Evolutionary conservation across 2,329 filamentous ascomycete genomes (phyloP).

Genomic region (Curvularia sp.): DNA sequence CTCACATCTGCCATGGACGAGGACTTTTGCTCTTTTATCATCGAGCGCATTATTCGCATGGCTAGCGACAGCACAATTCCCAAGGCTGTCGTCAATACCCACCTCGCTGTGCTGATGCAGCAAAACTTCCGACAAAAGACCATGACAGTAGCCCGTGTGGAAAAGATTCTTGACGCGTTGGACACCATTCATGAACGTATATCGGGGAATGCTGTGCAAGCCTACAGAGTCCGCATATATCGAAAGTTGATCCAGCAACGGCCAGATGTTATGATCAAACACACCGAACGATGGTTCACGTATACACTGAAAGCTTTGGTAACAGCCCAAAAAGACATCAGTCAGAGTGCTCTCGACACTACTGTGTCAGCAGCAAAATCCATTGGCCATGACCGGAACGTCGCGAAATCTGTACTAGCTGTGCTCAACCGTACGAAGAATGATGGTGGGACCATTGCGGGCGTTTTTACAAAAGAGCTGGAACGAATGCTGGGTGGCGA

Average conservation of each 20-base stretch:
- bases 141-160: slow-evolving; percentile 74
- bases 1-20: slow-evolving; percentile 73
- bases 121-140: slow-evolving; percentile 79
- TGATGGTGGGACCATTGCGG: slow-evolving; percentile 61
- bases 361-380: slow-evolving; percentile 73
- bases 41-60: slow-evolving; percentile 79
- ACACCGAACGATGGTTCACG: slow-evolving; percentile 77
- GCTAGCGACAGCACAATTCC: slow-evolving; percentile 72
- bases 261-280: slow-evolving; percentile 71
- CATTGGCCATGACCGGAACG: slow-evolving; percentile 71
- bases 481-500: slow-evolving; percentile 64
- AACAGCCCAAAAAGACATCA: slow-evolving; percentile 77
- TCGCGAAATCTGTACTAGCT: slow-evolving; percentile 71
- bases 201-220: slow-evolving; percentile 80
- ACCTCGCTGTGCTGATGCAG: slow-evolving; percentile 80
- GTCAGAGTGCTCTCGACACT: slow-evolving; percentile 74
- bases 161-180: slow-evolving; percentile 72
- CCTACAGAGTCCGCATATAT: slow-evolving; percentile 80
- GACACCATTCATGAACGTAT: slow-evolving; percentile 75
- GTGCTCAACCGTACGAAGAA: slow-evolving; percentile 64
- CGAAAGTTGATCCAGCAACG: slow-evolving; percentile 76
- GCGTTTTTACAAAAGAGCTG: slow-evolving; percentile 72
- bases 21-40: slow-evolving; percentile 79
- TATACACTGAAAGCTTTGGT: slow-evolving; percentile 84
- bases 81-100: slow-evolving; percentile 78